Evolutionary conservation across 2,329 filamentous ascomycete genomes (phyloP), one percentile per base, ranked within the genome.

Genomic region (Periconia digitata): DNA sequence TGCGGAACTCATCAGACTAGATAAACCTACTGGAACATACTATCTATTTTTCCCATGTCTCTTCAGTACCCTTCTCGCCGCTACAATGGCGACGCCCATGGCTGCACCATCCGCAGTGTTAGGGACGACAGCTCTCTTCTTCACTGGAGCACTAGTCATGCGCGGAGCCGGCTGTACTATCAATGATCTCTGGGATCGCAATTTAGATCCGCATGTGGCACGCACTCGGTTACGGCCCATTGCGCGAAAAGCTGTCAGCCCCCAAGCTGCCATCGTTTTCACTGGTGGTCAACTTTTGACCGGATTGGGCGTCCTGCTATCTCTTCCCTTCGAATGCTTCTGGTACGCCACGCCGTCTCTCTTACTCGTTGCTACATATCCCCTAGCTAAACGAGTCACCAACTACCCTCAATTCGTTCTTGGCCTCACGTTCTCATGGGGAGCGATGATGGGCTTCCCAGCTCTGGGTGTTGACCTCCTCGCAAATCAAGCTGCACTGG

Each of bases 181-280:
- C 73, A 95, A 95, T 67, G 91, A 96, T 67, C 83, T 95, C 43
- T 92, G 90, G 87, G 91, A 95, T 71, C 84, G 89, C 46, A 88
- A 94, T 59, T 84, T 95, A 15, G 91, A 96, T 70, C 86, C 87
- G 6, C 82, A 90, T 54, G 90, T 95, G 13, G 73, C 81, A 1
- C 82, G 91, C 40, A 95, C 89, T 6, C 82, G 86, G 13, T 76
- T 90, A 24, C 85, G 91, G 15, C 91, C 91, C 3, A 87, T 96
- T 51, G 90, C 91, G 1, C 83, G 91, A 12, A 81, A 87, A 27
- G 90, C 90, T 44, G 76, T 95, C 43, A 85, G 83, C 2, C 87
- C 89, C 0, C 79, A 83, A 59, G 76, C 84, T n/a, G 90, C 84
- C 2, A 71, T 94, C 3, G 75, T 85, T 18, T 95, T 87, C 68